Percentiles rank a stretch among this genome's conserved stretches.
phyloP scores from a whole-genome alignment of 2,329 filamentous ascomycete species.

The Helotiales sp. region DNA sequence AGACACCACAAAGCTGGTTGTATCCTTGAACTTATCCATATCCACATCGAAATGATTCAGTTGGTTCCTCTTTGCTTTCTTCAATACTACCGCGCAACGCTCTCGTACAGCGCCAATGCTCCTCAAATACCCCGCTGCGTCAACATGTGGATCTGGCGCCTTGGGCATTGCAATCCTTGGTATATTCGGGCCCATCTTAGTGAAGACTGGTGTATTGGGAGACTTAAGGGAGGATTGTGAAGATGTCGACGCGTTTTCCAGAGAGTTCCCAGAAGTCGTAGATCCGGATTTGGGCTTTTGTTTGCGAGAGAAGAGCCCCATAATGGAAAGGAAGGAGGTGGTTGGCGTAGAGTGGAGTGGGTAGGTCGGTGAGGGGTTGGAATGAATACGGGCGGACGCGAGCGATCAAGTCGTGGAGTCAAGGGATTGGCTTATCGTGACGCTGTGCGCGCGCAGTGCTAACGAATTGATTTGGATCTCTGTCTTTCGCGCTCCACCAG shows the following conservation, averaged over 20 bases:
- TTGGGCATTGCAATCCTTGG: conserved; percentile 81
- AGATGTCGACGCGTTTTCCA: conserved; percentile 36
- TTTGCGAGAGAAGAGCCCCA: conserved; percentile 43
- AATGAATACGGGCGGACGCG: conserved; percentile 1
- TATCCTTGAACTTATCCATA: conserved; percentile 69
- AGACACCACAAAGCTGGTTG: conserved; percentile 71
- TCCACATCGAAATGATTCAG: conserved; percentile 75
- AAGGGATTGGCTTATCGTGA: conserved; percentile 8
- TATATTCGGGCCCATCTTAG: conserved; percentile 51
- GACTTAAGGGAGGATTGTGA: conserved; percentile 40
- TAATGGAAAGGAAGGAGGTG: conserved; percentile 20
- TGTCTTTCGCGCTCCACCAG: background rate
- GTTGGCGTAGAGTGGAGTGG: background rate
- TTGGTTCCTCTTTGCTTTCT: conserved; percentile 70
- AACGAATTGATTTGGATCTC: background rate
- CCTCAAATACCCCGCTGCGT: conserved; percentile 88
- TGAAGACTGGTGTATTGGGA: conserved; percentile 37
- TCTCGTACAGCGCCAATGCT: conserved; percentile 90
- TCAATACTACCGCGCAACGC: conserved; percentile 62
- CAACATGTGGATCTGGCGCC: conserved; percentile 83
- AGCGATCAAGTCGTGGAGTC: conserved; percentile 2
- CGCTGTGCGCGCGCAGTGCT: conserved; percentile 2
- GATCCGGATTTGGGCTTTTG: conserved; percentile 33
- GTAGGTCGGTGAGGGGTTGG: conserved; percentile 1
- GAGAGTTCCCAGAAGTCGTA: conserved; percentile 32